Conservation (phyloP, 2,329 filamentous ascomycete genomes). For the Helminthosporium solani region DNA sequence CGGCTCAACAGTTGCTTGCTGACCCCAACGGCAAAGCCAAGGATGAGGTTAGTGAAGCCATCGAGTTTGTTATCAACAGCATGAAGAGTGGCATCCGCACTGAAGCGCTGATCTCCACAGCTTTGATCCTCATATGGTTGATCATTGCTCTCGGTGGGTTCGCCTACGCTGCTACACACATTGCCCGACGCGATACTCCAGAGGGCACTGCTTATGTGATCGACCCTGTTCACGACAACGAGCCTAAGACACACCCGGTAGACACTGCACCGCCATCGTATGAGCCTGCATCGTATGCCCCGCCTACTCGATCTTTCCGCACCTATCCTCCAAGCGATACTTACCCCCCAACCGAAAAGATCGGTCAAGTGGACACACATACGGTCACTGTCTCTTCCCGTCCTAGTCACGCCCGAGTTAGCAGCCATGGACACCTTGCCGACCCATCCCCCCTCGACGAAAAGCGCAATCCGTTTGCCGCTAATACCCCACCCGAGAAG, state of each 20-base stretch:
- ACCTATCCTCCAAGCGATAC: conserved; percentile 40
- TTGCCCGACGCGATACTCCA: conserved; percentile 63
- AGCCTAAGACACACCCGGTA: conserved; percentile 18
- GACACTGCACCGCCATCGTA: conserved; percentile 43
- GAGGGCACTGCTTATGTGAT: conserved; percentile 51
- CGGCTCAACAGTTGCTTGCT: conserved; percentile 73
- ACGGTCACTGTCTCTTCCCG: conserved; percentile 46
- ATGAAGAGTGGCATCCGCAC: conserved; percentile 68
- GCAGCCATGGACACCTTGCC: conserved; percentile 48
- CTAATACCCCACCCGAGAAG: conserved; percentile 22
- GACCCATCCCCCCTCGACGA: conserved; percentile 46
- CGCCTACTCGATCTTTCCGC: conserved; percentile 47
- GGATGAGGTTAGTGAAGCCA: conserved; percentile 78
- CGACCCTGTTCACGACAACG: conserved; percentile 28
- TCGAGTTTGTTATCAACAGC: conserved; percentile 67
- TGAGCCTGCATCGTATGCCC: conserved; percentile 49
- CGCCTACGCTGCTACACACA: conserved; percentile 63
- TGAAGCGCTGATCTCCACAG: conserved; percentile 77
- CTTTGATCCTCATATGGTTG: conserved; percentile 74
- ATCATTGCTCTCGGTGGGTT: conserved; percentile 75
- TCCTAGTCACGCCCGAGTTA: conserved; percentile 46
- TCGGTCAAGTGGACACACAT: conserved; percentile 46
- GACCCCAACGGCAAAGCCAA: conserved; percentile 70
- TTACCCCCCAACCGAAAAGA: conserved; percentile 42
- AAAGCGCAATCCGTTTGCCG: conserved; percentile 37